Evolutionary conservation across 176 grass and related monocot genomes (phyloP).

Genomic region (Musa troglodytarum): DNA sequence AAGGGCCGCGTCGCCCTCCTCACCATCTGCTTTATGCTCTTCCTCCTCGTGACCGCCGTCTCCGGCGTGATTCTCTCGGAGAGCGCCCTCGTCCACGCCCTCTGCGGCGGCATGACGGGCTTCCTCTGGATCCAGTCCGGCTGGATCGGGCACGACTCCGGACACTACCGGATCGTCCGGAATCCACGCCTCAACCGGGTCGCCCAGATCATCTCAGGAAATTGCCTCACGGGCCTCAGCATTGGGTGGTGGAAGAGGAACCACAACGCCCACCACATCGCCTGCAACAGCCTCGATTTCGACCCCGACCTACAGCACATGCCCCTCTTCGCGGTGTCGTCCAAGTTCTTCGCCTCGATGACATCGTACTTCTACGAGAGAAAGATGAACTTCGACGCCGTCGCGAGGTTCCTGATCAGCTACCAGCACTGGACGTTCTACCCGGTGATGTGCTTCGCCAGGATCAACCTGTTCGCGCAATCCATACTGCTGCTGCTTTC

Average conservation of each 20-base stretch:
- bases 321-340: constrained; percentile 21
- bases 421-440: constrained; percentile 98
- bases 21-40: constrained; percentile 1
- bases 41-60: constrained; percentile 13
- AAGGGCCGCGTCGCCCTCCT: constrained; percentile 16
- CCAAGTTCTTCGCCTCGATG: constrained; percentile 46
- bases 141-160: constrained; percentile 19
- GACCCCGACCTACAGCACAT: constrained; percentile 22
- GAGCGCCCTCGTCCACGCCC: not conserved
- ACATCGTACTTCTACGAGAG: constrained; percentile 60
- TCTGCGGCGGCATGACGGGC: constrained; percentile 21
- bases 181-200: not conserved
- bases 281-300: constrained; percentile 20
- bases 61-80: constrained; percentile 12
- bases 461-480: constrained; percentile 69
- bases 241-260: constrained; percentile 21
- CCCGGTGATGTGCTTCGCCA: constrained; percentile 77
- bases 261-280: constrained; percentile 19
- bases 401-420: constrained; percentile 61
- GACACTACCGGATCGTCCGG: constrained; percentile 7
- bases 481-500: constrained; percentile 37
- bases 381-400: constrained; percentile 47
- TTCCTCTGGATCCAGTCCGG: constrained; percentile 26
- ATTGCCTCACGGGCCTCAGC: constrained; percentile 12
- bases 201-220: constrained; percentile 2